Evolutionary conservation across 2,329 filamentous ascomycete species (phyloP).

Genomic region (Fusarium burgessii): DNA sequence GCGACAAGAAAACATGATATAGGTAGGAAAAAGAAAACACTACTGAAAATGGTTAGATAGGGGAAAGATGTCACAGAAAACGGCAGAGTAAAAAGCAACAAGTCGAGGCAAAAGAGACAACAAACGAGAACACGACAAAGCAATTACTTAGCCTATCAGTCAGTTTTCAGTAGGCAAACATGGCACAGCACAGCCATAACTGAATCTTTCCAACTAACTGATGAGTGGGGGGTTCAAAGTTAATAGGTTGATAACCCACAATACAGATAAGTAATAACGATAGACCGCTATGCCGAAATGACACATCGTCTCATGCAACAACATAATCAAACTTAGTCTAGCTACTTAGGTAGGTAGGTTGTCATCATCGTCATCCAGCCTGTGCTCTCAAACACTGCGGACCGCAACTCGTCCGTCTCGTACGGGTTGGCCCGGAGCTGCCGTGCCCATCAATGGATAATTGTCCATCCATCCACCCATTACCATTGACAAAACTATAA

Average conservation of each 20-base stretch:
- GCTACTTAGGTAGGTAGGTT: not conserved
- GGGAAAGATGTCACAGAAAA: constrained; percentile 21
- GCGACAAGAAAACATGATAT: not conserved
- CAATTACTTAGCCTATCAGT: not conserved
- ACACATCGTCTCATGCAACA: constrained; percentile 7
- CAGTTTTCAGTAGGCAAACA: constrained; percentile 14
- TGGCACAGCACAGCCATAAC: constrained; percentile 8
- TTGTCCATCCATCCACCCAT: not conserved
- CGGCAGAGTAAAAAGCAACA: not conserved
- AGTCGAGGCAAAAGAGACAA: constrained; percentile 8
- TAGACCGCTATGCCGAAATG: constrained; percentile 31
- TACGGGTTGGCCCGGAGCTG: constrained; percentile 32
- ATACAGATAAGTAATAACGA: constrained; percentile 10
- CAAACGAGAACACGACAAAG: not conserved
- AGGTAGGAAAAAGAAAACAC: constrained; percentile 6
- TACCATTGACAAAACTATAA: constrained; percentile 11
- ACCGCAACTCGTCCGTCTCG: constrained; percentile 29
- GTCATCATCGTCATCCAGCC: not conserved
- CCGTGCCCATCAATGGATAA: constrained; percentile 12
- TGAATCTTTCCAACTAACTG: constrained; percentile 7
- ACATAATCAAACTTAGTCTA: constrained; percentile 1
- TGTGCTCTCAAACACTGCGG: constrained; percentile 20
- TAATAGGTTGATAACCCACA: not conserved
- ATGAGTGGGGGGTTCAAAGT: constrained; percentile 17
- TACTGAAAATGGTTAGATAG: constrained; percentile 3